Percentiles rank a stretch among this genome's conserved stretches.
Evolutionary conservation across 164 flowering plant genomes (phyloP).

Genomic region (Piper longum): DNA sequence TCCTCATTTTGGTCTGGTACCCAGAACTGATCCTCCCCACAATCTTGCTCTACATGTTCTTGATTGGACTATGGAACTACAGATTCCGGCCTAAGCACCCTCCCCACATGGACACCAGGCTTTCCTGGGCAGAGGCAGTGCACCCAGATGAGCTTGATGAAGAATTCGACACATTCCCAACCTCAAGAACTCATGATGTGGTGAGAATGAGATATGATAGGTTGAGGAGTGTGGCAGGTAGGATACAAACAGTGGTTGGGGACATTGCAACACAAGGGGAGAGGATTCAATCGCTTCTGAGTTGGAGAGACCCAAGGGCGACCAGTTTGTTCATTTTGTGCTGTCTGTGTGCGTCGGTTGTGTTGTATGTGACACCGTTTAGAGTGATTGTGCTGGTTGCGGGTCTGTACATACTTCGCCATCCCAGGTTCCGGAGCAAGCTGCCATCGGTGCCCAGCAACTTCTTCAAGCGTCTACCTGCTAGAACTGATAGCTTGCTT

Average conservation of each 20-base stretch:
- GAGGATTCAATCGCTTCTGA: slow-evolving; percentile 34
- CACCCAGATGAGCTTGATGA: slow-evolving; percentile 38
- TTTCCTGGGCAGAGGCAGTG: slow-evolving; percentile 43
- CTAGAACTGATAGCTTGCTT: slow-evolving; percentile 37
- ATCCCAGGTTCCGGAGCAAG: slow-evolving; percentile 56
- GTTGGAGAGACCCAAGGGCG: slow-evolving; percentile 52
- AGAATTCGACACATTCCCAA: no score
- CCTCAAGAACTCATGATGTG: no score
- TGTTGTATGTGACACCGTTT: slow-evolving; percentile 39
- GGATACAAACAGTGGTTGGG: slow-evolving; percentile 9
- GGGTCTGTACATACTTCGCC: slow-evolving; percentile 42
- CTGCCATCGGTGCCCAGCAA: slow-evolving; percentile 55
- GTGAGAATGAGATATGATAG: no score
- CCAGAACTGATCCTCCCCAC: slow-evolving; percentile 46
- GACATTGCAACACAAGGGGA: slow-evolving; percentile 51
- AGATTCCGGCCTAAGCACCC: slow-evolving; percentile 24
- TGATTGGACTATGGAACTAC: slow-evolving; percentile 44
- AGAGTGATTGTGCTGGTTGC: slow-evolving; percentile 29
- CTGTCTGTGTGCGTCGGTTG: slow-evolving; percentile 27
- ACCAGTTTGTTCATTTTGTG: slow-evolving; percentile 30
- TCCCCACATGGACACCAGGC: slow-evolving; percentile 8
- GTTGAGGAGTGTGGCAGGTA: no score
- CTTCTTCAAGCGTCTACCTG: slow-evolving; percentile 52
- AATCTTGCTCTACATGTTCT: slow-evolving; percentile 35
- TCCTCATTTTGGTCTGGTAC: slow-evolving; percentile 36